Conservation (phyloP, 129 eudicot genomes). For the Mikania micrantha region DNA sequence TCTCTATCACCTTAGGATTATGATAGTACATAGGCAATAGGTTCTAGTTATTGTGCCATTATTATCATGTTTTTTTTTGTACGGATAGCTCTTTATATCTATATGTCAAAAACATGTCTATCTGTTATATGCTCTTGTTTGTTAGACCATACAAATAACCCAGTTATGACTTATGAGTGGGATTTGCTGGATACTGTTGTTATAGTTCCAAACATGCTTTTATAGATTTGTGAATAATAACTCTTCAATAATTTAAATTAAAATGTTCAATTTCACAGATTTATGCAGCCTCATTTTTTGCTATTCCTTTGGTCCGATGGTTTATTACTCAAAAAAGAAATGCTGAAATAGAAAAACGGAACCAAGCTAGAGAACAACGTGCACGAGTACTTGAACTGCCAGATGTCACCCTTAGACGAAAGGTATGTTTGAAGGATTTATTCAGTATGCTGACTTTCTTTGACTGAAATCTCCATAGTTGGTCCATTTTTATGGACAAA, state of each 20-base stretch:
- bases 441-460: neutral
- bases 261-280: constrained; percentile 45
- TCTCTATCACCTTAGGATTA: no score
- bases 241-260: neutral
- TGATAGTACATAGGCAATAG: no score
- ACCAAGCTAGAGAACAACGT: constrained; percentile 63
- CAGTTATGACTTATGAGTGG: no score
- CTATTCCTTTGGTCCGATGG: constrained; percentile 94
- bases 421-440: constrained; percentile 39
- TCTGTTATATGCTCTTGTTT: no score
- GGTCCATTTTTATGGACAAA: neutral
- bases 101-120: no score
- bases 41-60: no score
- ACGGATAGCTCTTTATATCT: no score
- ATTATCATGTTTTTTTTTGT: no score
- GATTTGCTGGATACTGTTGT: no score
- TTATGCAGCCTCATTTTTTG: constrained; percentile 94
- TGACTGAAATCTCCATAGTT: neutral
- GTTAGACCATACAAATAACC: no score
- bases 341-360: constrained; percentile 64
- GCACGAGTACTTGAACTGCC: constrained; percentile 75
- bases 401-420: constrained; percentile 69
- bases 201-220: no score
- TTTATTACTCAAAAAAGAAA: constrained; percentile 53
- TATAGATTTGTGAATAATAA: no score